Base-by-base conservation (phyloP, 1,284 basidiomycete species). In the Ceratobasidium sp. region DNA sequence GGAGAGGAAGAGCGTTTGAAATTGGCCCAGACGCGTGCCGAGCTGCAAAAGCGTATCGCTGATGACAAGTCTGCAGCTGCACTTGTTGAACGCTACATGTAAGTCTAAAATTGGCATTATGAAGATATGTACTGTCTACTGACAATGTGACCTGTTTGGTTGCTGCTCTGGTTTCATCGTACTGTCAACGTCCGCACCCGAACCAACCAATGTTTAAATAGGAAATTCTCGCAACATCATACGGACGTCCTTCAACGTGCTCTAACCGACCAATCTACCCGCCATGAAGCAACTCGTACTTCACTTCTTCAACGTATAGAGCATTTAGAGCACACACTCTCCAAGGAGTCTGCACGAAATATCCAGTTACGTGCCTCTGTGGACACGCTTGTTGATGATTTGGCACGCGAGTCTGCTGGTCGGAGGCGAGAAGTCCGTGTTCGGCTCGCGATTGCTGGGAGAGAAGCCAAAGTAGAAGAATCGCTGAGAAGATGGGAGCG, bases 31-130 rank as follows among this genome's bases (percentile, higher is more conserved):
- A 79, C 84, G 0, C 83, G 85, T 61, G 80, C 82, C 1, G 87
- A 90, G 74, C 80, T 92, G n/a, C 86, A 91, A 71, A 84, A 83
- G 74, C 82, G 87, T 50, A 81, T 84, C 73, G 80, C 88, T n/a
- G 91, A 94, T 74, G 92, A 95, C 74, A 86, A 84, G 14, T 87
- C 89, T 1, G 92, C 93, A 0, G 89, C 91, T 12, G 92, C 89
- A 77, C 93, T 95, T 84, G 93, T 95, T 34, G 89, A 93, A 69
- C 86, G 92, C 58, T 96, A 96, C 80, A 96, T 95, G 93, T 92
- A 77, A 71, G 86, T 75, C 23, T n/a, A 34, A 28, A 28, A 26
- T 2, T 61, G 21, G 41, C 26, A 23, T 34, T 36, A 34, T 10
- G 26, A 28, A 23, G 34, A 16, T 30, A 28, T 46, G 41, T 39